phyloP scores from a whole-genome alignment of 108 stramenopile genomes.

The Stephanodiscus triporus region DNA sequence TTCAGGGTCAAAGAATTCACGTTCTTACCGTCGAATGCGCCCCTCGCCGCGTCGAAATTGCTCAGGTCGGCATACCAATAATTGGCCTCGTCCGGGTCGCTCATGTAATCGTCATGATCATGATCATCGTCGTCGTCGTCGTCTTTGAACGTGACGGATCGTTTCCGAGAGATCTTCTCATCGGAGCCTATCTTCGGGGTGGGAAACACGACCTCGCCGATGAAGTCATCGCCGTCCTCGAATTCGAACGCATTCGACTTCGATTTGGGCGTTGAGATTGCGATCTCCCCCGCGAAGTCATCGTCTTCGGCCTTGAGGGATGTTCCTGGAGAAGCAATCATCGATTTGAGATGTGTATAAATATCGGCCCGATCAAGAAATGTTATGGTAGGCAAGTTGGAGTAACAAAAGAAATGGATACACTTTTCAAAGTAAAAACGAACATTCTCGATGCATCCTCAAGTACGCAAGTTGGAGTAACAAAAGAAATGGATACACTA shows the following conservation, averaged over 20 bases:
- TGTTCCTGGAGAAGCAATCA: neutral
- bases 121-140: neutral
- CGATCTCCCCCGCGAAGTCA: neutral
- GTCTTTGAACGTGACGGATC: neutral
- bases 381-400: neutral
- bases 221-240: neutral
- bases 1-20: too few relatives aligned
- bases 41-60: neutral
- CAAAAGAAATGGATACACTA: neutral
- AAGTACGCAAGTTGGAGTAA: neutral
- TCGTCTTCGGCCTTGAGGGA: neutral
- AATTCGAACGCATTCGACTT: neutral
- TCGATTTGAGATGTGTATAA: too few relatives aligned
- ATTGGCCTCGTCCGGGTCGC: too few relatives aligned
- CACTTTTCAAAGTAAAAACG: too few relatives aligned
- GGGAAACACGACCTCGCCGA: neutral
- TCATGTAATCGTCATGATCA: too few relatives aligned
- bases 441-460: too few relatives aligned
- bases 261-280: too few relatives aligned
- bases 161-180: neutral
- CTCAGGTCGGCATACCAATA: neutral
- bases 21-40: neutral
- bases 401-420: neutral
- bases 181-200: neutral
- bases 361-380: neutral